Evolutionary conservation across 2,329 filamentous ascomycete genomes (phyloP).

Genomic region (Amylocarpus encephaloides): DNA sequence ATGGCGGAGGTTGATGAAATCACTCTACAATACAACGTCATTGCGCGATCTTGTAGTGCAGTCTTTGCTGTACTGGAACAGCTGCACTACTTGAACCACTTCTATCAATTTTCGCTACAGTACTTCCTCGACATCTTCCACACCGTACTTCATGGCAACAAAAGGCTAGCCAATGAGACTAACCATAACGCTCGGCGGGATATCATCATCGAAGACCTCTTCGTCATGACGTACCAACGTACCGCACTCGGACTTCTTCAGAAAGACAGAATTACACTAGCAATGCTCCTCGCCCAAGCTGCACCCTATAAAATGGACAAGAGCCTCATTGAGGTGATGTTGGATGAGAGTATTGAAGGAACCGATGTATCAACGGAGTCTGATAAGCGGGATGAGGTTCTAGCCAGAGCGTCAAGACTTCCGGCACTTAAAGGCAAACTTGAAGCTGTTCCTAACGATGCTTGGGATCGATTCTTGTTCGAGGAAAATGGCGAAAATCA

Average conservation of each 20-base stretch:
- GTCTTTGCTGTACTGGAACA: conserved; percentile 97
- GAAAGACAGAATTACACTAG: conserved; percentile 88
- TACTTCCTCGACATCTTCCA: conserved; percentile 99
- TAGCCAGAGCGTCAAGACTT: conserved; percentile 63
- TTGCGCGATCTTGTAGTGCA: conserved; percentile 91
- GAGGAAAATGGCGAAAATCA: conserved; percentile 83
- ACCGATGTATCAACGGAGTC: conserved; percentile 69
- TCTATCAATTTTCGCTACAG: conserved; percentile 98
- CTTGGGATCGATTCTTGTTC: conserved; percentile 76
- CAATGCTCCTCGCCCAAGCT: conserved; percentile 90
- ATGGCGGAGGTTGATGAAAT: conserved; percentile 98
- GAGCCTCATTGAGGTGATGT: conserved; percentile 74
- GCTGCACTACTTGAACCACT: conserved; percentile 96
- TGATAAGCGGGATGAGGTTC: conserved; percentile 59
- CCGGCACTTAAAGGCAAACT: conserved; percentile 67
- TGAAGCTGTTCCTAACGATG: conserved; percentile 50
- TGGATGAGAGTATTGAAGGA: conserved; percentile 71
- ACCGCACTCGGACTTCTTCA: conserved; percentile 91
- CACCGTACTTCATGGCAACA: conserved; percentile 76
- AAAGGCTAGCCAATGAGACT: conserved; percentile 60
- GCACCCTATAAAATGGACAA: conserved; percentile 97
- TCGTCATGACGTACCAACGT: conserved; percentile 83
- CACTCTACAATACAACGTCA: conserved; percentile 86
- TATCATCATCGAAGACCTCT: conserved; percentile 85
- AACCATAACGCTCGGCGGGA: conserved; percentile 77